Evolutionary conservation across 2,329 filamentous ascomycete genomes (phyloP), one percentile per base, ranked within the genome.

Genomic region (Diaporthe sp.): DNA sequence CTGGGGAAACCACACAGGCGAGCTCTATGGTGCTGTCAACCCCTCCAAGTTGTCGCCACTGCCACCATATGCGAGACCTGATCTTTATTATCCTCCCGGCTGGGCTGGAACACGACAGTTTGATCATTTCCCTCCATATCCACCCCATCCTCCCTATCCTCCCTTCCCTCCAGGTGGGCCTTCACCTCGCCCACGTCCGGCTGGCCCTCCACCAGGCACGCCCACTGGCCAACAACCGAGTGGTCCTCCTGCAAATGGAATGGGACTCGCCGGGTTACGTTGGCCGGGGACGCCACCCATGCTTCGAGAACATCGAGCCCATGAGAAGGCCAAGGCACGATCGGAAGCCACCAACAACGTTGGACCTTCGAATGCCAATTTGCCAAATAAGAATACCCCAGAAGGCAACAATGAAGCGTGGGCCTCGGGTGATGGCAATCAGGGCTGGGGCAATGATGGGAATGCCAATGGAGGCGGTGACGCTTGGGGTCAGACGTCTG

Each of bases 1-100:
- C 0, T 92, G 90, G 78, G 89, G 89, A 6, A 89, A 89, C 76
- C 85, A 86, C 32, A 81, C 84, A 32, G 84, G 84, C 1, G 79
- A 81, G 3, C 78, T 89, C n/a, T 88, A 91, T 77, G 74, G 61
- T n/a, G 65, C 59, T 27, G 35, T 56, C 55, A 68, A 71, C n/a
- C 39, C 72, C 50, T 19, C 53, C 10, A 69, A 73, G 55, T 3
- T 71, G 32, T 71, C 70, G 44, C 70, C 70, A 35, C 56, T 63
- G 1, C 70, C 70, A 22, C 25, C 70, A 27, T 71, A 44, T 25
- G 56, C 70, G 27, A 55, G 25, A 17, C 70, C 70, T 63, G 27
- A 42, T 7, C 32, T 47, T 19, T 58, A 25, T 1, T 25, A 63
- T 17, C 55, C 69, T 50, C 55, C 53, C 5, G 44, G 13, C 44